These are phyloP conservation scores for Termitomyces sp. DNA, from an alignment of 768 basidiomycete species.

Conservation along the genomic window DNA sequence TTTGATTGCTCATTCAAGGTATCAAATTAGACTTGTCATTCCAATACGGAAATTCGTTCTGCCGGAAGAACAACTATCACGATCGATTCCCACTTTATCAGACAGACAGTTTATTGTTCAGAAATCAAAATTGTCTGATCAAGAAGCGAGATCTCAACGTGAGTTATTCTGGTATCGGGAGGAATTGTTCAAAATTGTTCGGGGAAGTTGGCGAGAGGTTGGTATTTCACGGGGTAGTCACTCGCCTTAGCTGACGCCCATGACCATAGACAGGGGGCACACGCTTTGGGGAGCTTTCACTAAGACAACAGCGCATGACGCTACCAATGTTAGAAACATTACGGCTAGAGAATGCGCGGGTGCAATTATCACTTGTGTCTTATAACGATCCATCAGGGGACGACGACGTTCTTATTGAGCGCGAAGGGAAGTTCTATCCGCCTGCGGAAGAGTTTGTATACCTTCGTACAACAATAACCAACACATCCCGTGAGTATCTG, in stretches of 20 bases:
- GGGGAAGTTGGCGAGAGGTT: constrained; percentile 85
- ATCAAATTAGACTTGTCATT: constrained; percentile 46
- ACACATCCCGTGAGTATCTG: constrained; percentile 55
- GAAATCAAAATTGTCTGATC: constrained; percentile 54
- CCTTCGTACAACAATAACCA: constrained; percentile 51
- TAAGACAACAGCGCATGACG: constrained; percentile 76
- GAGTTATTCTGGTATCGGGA: constrained; percentile 98
- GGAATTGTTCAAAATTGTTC: constrained; percentile 64
- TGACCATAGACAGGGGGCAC: constrained; percentile 64
- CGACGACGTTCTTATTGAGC: constrained; percentile 17
- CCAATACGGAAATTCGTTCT: constrained; percentile 70
- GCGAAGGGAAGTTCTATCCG: constrained; percentile 42
- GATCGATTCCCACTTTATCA: constrained; percentile 78
- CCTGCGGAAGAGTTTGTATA: constrained; percentile 58
- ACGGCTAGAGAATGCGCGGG: constrained; percentile 57
- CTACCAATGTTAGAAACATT: constrained; percentile 74
- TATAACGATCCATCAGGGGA: constrained; percentile 19
- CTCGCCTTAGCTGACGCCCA: neutral
- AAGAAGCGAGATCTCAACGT: constrained; percentile 58
- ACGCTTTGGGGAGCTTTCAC: constrained; percentile 69
- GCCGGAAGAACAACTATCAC: constrained; percentile 46
- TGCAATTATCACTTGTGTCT: constrained; percentile 46
- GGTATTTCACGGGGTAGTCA: constrained; percentile 12
- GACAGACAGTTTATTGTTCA: constrained; percentile 89
- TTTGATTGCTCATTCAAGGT: neutral